These are phyloP conservation scores for Venturia carpophila DNA, from an alignment of 2,329 filamentous ascomycete species.

Conservation along the genomic window DNA sequence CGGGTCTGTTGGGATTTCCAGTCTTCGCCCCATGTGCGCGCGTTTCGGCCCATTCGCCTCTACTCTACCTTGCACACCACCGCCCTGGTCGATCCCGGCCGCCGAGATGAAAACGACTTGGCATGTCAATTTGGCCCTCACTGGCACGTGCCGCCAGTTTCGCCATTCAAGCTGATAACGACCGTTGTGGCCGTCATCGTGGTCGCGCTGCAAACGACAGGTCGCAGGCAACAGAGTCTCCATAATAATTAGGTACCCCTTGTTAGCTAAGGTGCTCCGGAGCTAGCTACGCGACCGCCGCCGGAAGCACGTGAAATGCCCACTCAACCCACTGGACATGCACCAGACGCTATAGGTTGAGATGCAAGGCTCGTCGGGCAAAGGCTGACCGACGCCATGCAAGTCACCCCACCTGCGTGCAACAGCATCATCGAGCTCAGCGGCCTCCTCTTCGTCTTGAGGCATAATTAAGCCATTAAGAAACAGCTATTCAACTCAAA, in stretches of 20 bases:
- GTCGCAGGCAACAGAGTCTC: neutral
- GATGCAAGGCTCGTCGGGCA: neutral
- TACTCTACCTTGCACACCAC: neutral
- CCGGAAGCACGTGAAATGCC: neutral
- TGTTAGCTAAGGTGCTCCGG: no score
- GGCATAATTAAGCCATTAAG: no score
- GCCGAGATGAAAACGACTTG: neutral
- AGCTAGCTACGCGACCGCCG: neutral
- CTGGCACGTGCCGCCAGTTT: neutral
- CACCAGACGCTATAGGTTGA: neutral
- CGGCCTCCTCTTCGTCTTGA: neutral
- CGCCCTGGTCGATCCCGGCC: neutral
- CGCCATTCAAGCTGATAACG: constrained; percentile 1
- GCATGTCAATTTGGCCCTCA: neutral
- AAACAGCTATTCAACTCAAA: no score
- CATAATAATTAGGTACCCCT: neutral
- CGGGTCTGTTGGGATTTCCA: neutral
- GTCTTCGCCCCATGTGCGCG: neutral
- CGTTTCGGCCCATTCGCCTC: neutral
- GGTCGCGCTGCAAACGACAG: neutral
- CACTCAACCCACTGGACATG: neutral
- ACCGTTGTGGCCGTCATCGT: neutral
- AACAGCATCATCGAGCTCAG: neutral
- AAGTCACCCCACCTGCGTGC: neutral
- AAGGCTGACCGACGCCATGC: neutral